Percentiles rank a stretch among this genome's conserved stretches.
phyloP scores from a whole-genome alignment of 495 filamentous ascomycete genomes.

The Neurospora sp. region DNA sequence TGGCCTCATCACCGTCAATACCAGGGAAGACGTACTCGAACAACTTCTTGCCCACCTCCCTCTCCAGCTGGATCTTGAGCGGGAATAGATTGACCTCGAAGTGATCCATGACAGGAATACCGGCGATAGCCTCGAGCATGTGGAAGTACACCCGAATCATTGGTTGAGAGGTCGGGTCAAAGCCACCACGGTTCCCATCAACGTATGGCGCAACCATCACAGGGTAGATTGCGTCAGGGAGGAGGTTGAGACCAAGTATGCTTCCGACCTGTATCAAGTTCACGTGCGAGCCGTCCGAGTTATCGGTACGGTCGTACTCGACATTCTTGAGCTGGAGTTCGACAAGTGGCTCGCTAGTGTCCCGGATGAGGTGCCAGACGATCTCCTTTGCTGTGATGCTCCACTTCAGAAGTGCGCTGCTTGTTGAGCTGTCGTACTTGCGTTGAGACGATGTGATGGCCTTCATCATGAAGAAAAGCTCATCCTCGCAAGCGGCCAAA shows the following conservation, averaged over 20 bases:
- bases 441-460: constrained; percentile 94
- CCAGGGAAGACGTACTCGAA: constrained; percentile 98
- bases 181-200: constrained; percentile 46
- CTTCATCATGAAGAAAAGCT: constrained; percentile 99
- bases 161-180: constrained; percentile 43
- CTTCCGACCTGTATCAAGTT: constrained; percentile 80
- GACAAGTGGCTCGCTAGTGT: constrained; percentile 76
- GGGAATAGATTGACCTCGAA: constrained; percentile 94
- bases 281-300: constrained; percentile 90
- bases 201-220: constrained; percentile 88
- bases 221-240: constrained; percentile 85
- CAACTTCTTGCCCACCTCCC: constrained; percentile 82
- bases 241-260: constrained; percentile 76
- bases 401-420: constrained; percentile 74
- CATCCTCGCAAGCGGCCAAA: constrained; percentile 81
- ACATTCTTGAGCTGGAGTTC: constrained; percentile 88
- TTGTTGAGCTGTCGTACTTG: constrained; percentile 64
- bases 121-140: constrained; percentile 95
- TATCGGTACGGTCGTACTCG: constrained; percentile 87
- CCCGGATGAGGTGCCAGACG: constrained; percentile 89
- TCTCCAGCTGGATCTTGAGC: constrained; percentile 87
- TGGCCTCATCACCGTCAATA: constrained; percentile 42
- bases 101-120: constrained; percentile 93
- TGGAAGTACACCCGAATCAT: constrained; percentile 95
- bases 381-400: constrained; percentile 86